Evolutionary conservation across 805 yeast species (phyloP), one percentile per base, ranked within the genome.

Genomic region (Millerago galiae): DNA sequence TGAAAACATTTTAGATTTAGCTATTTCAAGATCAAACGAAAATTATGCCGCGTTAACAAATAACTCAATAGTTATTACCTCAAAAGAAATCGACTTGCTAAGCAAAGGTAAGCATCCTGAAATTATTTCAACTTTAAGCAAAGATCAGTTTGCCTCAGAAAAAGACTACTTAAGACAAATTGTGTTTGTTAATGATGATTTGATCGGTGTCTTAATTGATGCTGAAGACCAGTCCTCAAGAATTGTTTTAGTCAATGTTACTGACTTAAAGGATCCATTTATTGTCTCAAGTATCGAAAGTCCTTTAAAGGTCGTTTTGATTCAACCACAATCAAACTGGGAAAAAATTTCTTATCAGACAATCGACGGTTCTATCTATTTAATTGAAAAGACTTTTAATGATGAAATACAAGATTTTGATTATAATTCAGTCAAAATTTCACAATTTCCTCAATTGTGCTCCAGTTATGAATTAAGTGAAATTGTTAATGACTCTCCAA

Each of bases 371-470:
- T 56, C 75, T 4, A 71, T 86, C 4, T 65, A 64, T 49, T 65
- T 66, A 43, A 44, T 80, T 17, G 45, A 57, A 18, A 43, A 47
- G 36, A 33, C 30, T 0, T 53, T 45, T 32, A 27, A 39, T 27
- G 48, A 49, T 11, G 58, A 52, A 28, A 36, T 47, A 14, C 43
- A 49, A 12, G 61, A 68, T 53, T 30, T 54, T 11, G 56, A 59
- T 25, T 61, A 61, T 46, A 49, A 55, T 41, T 27, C 63, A 3
- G 44, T 48, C 1, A 60, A 61, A 29, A 54, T 82, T 5, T 59
- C 76, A 2, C 68, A 70, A 44, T 79, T 89, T 48, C 90, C 91
- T 1, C 83, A 76, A 54, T 64, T 85, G 24, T 87, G 95, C 54
- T 74, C 74, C 41, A 83, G 71, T 47, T 75, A 68, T 49, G 77